Evolutionary conservation across 2,329 filamentous ascomycete genomes (phyloP), one percentile per base, ranked within the genome.

Genomic region (Dothideomycetes sp.): DNA sequence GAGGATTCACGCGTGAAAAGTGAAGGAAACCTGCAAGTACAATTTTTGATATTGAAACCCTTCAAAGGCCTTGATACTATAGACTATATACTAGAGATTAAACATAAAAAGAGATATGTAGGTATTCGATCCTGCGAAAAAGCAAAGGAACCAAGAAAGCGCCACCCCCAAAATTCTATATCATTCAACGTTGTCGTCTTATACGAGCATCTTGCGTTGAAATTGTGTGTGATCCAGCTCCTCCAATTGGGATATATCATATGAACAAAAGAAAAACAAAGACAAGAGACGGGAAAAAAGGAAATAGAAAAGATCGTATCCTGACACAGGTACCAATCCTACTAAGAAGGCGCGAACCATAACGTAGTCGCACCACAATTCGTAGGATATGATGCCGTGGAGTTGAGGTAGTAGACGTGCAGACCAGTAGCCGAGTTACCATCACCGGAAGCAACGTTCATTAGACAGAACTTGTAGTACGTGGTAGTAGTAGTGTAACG

Each of bases 401-500:
- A 18, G 22, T 40, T 40, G 28, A 33, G 29, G 29, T 40, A 40
- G 12, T 32, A 40, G 28, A 40, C 37, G 20, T 40, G 37, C 28
- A 25, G 23, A 25, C 37, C 37, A 16, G 37, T 40, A 10, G 37
- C 37, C 2, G 37, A 40, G 16, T 40, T 40, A 2, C 28, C 37
- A 27, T 40, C 37, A 10, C 23, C 23, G 9, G 37, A 19, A 23
- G 28, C 37, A 13, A 40, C 13, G 5, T 22, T 40, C 22, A 17
- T 31, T 22, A 40, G 17, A 8, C 37, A 40, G 37, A 40, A 40
- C 23, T 44, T 32, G 34, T 44, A 44, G 16, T 33, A 44, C 7
- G 31, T 20, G 2, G 34, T 38, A 2, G 16, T 15, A 11, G 34
- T 29, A 6, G 29, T 40, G 17, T 32, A 32, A n/a, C 41, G 33